Evolutionary conservation across 495 filamentous ascomycete species (phyloP), one percentile per base, ranked within the genome.

Genomic region (Penicillium goetzii): DNA sequence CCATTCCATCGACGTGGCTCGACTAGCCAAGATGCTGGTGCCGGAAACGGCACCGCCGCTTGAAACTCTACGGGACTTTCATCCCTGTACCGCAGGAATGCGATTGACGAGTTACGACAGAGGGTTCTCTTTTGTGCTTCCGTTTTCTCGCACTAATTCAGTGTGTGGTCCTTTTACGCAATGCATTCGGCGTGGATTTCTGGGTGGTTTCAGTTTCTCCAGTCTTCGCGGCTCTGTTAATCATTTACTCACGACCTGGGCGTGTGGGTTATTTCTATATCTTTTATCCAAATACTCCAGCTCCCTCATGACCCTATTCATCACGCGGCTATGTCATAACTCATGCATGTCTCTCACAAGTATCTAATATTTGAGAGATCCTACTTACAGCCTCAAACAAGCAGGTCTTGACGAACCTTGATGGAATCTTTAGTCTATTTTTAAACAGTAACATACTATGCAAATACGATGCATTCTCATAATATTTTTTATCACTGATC

Each of bases 1-100:
- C 73, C 79, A 1, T 80, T 82, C 58, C 79, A 82, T 66, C 72
- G 78, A 5, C 74, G 78, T 11, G 70, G 75, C 1, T 76, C 77
- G 0, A 74, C 64, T 41, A 78, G 76, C 19, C 69, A 75, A 26
- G 72, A 71, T 56, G 58, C 60, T 40, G 60, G 56, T 3, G 40
- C 59, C 34, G 68, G 60, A 28, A 58, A 43, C 21, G 65, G 62
- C 8, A n/a, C 65, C 10, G 28, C 59, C 15, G 54, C 62, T 55
- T 69, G 62, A 53, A 33, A 15, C 34, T 61, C 19, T 38, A 41
- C 28, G 25, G 34, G 47, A 41, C 41, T 59, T 63, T 59, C 4
- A 17, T 15, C 2, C 32, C 40, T 52, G 14, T 54, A 53, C 23
- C 1, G 19, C n/a, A 33, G n/a, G 38, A 26, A 59, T 34, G 56